Evolutionary conservation across 257 asterid genomes (phyloP).

Genomic region (Mitragyna speciosa): DNA sequence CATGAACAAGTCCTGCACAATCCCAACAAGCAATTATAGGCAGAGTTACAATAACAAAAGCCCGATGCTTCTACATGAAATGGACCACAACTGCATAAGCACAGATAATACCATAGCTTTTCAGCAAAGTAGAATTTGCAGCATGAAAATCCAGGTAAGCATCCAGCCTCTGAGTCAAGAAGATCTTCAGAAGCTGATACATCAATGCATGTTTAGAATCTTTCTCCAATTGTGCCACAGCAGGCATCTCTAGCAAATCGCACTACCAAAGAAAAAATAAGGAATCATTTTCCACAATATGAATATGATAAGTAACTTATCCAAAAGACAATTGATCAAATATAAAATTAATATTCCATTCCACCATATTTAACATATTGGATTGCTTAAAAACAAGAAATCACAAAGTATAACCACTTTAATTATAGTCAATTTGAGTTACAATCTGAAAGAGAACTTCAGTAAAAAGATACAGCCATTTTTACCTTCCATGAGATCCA

Average conservation of each 20-base stretch:
- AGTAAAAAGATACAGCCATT: background rate
- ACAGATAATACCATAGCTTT: conserved; percentile 51
- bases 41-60: background rate
- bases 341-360: background rate
- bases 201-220: conserved; percentile 58
- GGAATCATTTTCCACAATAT: background rate
- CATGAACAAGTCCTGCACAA: conserved; percentile 78
- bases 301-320: background rate
- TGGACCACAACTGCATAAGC: background rate
- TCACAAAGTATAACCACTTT: background rate
- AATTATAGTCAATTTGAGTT: background rate
- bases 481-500: background rate
- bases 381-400: background rate
- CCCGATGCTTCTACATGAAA: background rate
- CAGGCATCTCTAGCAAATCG: conserved; percentile 84
- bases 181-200: conserved; percentile 76
- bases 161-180: conserved; percentile 78
- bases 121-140: conserved; percentile 53
- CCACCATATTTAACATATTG: background rate
- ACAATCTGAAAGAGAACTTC: background rate
- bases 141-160: conserved; percentile 73
- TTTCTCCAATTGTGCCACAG: conserved; percentile 81
- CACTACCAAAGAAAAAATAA: conserved; percentile 40
- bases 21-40: conserved; percentile 20
- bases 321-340: background rate